phyloP scores from a whole-genome alignment of 192 early-diverging fungal species.

The Coemansia sp. region DNA sequence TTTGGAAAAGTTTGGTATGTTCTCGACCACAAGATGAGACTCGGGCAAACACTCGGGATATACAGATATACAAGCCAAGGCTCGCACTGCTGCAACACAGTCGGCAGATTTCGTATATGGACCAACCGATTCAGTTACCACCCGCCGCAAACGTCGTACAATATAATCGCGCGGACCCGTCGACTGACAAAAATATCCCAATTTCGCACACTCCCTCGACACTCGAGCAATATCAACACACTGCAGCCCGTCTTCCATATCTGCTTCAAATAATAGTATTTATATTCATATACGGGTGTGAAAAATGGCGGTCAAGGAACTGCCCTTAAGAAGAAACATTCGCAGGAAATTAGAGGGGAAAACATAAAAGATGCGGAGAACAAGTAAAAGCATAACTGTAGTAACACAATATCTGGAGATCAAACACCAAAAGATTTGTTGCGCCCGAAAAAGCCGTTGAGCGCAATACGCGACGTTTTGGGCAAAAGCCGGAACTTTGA shows the following conservation, averaged over 20 bases:
- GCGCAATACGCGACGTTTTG: slow-evolving; percentile 31
- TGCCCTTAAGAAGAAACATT: neutral
- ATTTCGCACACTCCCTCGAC: slow-evolving; percentile 13
- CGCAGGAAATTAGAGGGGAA: neutral
- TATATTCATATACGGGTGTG: slow-evolving; percentile 4
- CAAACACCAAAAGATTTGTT: slow-evolving; percentile 18
- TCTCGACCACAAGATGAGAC: neutral
- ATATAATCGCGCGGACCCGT: slow-evolving; percentile 7
- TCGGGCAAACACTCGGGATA: slow-evolving; percentile 10
- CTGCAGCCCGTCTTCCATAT: neutral
- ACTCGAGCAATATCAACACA: slow-evolving; percentile 1
- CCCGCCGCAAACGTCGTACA: slow-evolving; percentile 5
- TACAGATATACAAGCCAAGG: slow-evolving; percentile 29
- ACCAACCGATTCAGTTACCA: neutral
- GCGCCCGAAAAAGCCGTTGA: slow-evolving; percentile 39
- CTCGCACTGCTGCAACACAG: slow-evolving; percentile 15
- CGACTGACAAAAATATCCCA: neutral
- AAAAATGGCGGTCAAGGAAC: too few species aligned
- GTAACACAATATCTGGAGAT: neutral
- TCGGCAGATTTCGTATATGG: neutral
- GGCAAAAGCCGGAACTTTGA: slow-evolving; percentile 34
- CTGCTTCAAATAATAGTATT: neutral
- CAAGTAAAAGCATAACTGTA: neutral
- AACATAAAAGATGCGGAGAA: neutral
- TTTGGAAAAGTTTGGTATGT: slow-evolving; percentile 21